Evolutionary conservation across 257 asterid species (phyloP), one percentile per base, ranked within the genome.

Genomic region (Lycium barbarum): DNA sequence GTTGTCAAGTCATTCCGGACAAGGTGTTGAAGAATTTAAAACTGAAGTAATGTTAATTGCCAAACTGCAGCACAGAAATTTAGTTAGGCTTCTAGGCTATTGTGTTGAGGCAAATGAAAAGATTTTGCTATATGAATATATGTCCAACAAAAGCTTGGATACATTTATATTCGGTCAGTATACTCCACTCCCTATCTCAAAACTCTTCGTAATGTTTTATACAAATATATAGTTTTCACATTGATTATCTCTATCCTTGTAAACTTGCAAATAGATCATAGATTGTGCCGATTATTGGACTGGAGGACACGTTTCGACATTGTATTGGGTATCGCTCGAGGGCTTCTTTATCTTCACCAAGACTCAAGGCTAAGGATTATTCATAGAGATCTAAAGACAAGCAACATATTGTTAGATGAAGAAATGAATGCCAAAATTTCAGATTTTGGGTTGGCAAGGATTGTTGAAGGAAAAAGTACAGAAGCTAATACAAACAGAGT

Each of bases 121-220:
- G 80, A 82, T 91, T 54, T 87, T 91, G 13, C 68, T 89, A 3
- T 91, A 91, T 18, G 92, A 91, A 83, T 89, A 85, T 74, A 87
- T 90, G 93, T 87, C 91, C 55, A 91, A 91, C 67, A 85, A 84
- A 82, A 89, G 93, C 91, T 85, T 91, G 72, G 92, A 91, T 61
- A 81, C 80, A 84, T 84, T 89, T 83, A 63, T 91, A 72, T 89
- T 89, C 78, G 90, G 94, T 91, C 33, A 84, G 91, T 65, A 0
- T 80, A 40, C 0, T 57, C 68, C 51, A 7, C 58, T 80, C 58
- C 57, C 18, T 3, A 45, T 40, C 40, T 74, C 81, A 6, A 20
- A 14, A 61, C 8, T 59, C 26, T 26, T 22, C 2, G 2, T 45
- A 81, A n/a, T 0, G 20, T 58, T 36, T 35, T 58, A 40, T 36